A percentile compares a stretch with the other conserved stretches of the same genome.
Conservation (phyloP, 257 asterid species). For the Primulina huaijiensis region DNA sequence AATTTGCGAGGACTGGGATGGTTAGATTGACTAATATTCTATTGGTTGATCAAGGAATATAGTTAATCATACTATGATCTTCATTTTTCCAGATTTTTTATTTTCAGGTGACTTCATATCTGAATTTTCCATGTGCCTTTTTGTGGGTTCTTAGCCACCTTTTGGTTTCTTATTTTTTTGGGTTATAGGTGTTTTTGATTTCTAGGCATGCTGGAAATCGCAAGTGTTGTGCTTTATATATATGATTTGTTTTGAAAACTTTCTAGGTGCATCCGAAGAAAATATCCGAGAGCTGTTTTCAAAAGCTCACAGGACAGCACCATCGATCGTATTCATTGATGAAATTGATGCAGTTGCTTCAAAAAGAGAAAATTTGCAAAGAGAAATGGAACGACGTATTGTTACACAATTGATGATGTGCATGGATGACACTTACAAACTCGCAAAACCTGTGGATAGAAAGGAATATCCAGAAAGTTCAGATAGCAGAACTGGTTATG, state of each 20-base stretch:
- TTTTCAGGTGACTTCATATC: background rate
- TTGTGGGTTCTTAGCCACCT: background rate
- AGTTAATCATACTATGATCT: background rate
- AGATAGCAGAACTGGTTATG: slow-evolving; percentile 46
- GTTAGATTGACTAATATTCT: background rate
- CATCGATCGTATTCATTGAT: slow-evolving; percentile 91
- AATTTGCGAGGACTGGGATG: background rate
- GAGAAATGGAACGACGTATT: slow-evolving; percentile 85
- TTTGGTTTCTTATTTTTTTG: background rate
- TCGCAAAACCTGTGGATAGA: slow-evolving; percentile 36
- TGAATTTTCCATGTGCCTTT: background rate
- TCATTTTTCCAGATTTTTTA: background rate
- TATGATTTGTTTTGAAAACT: background rate
- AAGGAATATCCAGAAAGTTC: slow-evolving; percentile 34
- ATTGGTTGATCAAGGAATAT: background rate
- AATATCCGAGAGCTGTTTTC: slow-evolving; percentile 72
- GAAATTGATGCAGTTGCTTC: slow-evolving; percentile 95
- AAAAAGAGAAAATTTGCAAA: slow-evolving; percentile 72
- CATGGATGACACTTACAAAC: slow-evolving; percentile 73
- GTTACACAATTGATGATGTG: slow-evolving; percentile 83
- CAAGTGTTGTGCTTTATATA: background rate
- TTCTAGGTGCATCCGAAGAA: slow-evolving; percentile 86
- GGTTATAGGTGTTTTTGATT: background rate
- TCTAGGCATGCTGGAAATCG: background rate
- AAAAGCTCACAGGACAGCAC: slow-evolving; percentile 78